Evolutionary conservation across 2,329 filamentous ascomycete genomes (phyloP).

Genomic region (Exophiala bonariae): DNA sequence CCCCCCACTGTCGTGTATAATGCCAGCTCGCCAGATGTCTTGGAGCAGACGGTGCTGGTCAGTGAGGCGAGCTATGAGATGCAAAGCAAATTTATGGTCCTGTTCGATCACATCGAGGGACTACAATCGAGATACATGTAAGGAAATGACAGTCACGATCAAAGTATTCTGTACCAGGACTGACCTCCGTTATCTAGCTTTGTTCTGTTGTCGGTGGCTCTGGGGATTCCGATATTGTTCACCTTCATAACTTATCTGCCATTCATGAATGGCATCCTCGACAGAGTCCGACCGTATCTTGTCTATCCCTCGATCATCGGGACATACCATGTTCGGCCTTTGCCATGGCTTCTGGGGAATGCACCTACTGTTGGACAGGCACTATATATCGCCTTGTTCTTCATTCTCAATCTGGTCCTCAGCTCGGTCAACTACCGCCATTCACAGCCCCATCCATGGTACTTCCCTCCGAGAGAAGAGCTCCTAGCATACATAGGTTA

Average conservation of each 20-base stretch:
- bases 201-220: constrained; percentile 3
- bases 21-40: neutral
- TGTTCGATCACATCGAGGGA: constrained; percentile 6
- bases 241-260: constrained; percentile 29
- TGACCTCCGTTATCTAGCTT: constrained; percentile 3
- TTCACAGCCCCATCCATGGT: constrained; percentile 2
- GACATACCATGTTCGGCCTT: constrained; percentile 33
- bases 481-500: constrained; percentile 6
- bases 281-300: constrained; percentile 32
- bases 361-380: constrained; percentile 46
- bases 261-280: constrained; percentile 26
- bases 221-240: constrained; percentile 11
- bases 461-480: neutral
- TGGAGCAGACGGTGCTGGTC: constrained; percentile 7
- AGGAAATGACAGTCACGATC: neutral
- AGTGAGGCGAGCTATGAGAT: constrained; percentile 1
- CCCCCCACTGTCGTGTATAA: constrained; percentile 2
- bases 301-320: constrained; percentile 36
- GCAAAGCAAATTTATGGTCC: constrained; percentile 1
- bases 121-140: constrained; percentile 8
- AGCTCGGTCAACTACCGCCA: neutral
- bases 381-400: constrained; percentile 45
- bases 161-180: too few relatives aligned
- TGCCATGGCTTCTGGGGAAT: constrained; percentile 38
- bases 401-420: constrained; percentile 40